Base-by-base conservation (phyloP, 768 basidiomycete genomes). In the Lentinula raphanica region DNA sequence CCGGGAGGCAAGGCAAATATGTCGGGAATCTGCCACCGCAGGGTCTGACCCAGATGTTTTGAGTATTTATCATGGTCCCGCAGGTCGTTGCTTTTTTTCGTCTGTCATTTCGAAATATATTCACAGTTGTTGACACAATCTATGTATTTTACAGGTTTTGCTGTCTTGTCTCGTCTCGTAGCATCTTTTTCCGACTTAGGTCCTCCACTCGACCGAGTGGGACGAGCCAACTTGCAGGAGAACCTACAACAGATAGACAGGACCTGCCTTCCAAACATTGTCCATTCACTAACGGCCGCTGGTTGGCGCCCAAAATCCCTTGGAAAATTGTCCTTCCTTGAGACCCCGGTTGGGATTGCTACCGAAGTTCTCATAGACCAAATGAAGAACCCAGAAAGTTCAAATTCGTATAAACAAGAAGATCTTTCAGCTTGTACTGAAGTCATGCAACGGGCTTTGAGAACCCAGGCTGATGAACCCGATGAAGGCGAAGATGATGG, bases 401-500 rank as follows among this genome's bases (percentile, higher is more conserved):
- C 31, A 13, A 56, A 8, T 23, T 17, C 25, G 28, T 46, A 46
- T 28, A 46, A 12, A 5, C 15, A 36, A 35, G 36, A 49, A 21
- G 35, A 57, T 12, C 28, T 27, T 12, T 49, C 31, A 49, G 19
- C 27, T 31, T 59, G 58, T 31, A 44, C 17, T 15, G 45, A 54
- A 5, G 21, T 42, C 8, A 25, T 59, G 12, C 49, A 23, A 25
- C 36, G 51, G n/a, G 42, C n/a, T 32, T 42, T 59, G 40, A 35
- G 32, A 13, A 19, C 40, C 13, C 38, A 40, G 27, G 38, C 28
- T 23, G 27, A 35, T 3, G 49, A 40, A 32, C 19, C 36, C 8
- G 49, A 29, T 27, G 49, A 46, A 4, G 54, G 55, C 42, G 69
- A 72, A 31, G 79, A 80, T 35, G 80, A 78, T 58, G 79, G 76